Percentiles rank a stretch among this genome's conserved stretches.
These are phyloP conservation scores for Francoa sonchifolia DNA, from an alignment of 441 rosid genomes.

Conservation along the genomic window DNA sequence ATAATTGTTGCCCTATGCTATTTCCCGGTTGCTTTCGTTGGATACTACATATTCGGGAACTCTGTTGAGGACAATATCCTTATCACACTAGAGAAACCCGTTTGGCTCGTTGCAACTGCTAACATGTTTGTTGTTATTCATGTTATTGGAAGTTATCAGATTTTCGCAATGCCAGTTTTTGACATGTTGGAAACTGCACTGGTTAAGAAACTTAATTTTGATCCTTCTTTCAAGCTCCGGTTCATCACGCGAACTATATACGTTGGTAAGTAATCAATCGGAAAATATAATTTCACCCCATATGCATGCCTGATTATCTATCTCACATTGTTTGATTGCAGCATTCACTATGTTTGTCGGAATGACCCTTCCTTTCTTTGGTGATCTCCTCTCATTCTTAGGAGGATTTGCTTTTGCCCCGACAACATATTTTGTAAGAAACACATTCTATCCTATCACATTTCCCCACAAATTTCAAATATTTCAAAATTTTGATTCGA, in stretches of 20 bases:
- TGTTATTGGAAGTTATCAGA: constrained; percentile 58
- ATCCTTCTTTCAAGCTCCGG: constrained; percentile 28
- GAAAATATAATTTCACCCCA: not conserved
- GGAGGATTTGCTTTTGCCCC: constrained; percentile 70
- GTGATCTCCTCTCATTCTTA: constrained; percentile 50
- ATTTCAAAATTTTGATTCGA: not conserved
- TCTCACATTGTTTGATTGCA: constrained; percentile 18
- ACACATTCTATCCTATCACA: not conserved
- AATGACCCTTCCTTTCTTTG: constrained; percentile 53
- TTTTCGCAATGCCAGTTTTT: constrained; percentile 46
- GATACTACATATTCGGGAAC: constrained; percentile 40
- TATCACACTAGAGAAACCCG: constrained; percentile 35
- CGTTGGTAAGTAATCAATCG: constrained; percentile 27
- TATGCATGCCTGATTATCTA: not conserved
- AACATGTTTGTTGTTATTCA: constrained; percentile 44
- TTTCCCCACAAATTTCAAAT: not conserved
- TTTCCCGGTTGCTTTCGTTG: constrained; percentile 39
- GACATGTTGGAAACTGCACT: constrained; percentile 40
- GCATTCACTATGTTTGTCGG: constrained; percentile 42
- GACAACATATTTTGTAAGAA: constrained; percentile 43
- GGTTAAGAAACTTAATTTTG: constrained; percentile 26
- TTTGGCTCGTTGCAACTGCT: constrained; percentile 30
- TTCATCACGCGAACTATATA: constrained; percentile 27
- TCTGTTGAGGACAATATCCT: constrained; percentile 42
- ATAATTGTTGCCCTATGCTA: constrained; percentile 41